phyloP scores from a whole-genome alignment of 2,329 filamentous ascomycete species.

The Trichophyton benhamiae region DNA sequence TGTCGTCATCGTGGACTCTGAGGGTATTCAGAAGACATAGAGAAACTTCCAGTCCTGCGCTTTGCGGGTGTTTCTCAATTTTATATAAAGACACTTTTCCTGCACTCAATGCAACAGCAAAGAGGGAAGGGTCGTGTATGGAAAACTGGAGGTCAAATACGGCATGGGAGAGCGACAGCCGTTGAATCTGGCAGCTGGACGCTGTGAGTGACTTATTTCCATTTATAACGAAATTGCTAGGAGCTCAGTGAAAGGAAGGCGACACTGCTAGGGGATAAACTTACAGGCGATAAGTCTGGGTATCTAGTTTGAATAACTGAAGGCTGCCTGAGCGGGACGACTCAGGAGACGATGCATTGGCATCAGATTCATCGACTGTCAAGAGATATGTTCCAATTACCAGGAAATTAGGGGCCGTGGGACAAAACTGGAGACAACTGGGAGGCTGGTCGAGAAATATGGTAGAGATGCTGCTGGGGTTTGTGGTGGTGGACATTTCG shows the following conservation, averaged over 20 bases:
- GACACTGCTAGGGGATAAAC: conserved; percentile 1
- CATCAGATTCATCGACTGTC: conserved; percentile 22
- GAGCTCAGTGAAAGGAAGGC: not conserved
- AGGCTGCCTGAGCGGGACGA: conserved; percentile 64
- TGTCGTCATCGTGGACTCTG: conserved; percentile 40
- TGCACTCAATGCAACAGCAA: conserved; percentile 69
- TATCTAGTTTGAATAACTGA: conserved; percentile 48
- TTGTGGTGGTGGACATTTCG: not conserved
- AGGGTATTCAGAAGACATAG: conserved; percentile 33
- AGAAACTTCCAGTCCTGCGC: conserved; percentile 8
- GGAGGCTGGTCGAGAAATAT: conserved; percentile 32
- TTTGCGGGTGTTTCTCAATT: conserved; percentile 14
- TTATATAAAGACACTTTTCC: conserved; percentile 33
- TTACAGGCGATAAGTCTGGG: conserved; percentile 21
- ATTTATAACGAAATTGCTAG: not conserved
- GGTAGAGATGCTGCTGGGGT: conserved; percentile 16
- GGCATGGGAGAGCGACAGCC: conserved; percentile 53
- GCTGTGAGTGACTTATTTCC: conserved; percentile 8
- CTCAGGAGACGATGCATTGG: conserved; percentile 18
- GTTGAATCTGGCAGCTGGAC: conserved; percentile 46
- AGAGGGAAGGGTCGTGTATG: conserved; percentile 41
- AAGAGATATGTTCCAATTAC: conserved; percentile 78
- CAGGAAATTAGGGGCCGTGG: conserved; percentile 47
- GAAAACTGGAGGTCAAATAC: conserved; percentile 80
- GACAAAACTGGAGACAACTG: conserved; percentile 35